These are phyloP conservation scores for Cryptococcus wingfieldii DNA, from an alignment of 1,284 basidiomycete genomes.

Conservation along the genomic window DNA sequence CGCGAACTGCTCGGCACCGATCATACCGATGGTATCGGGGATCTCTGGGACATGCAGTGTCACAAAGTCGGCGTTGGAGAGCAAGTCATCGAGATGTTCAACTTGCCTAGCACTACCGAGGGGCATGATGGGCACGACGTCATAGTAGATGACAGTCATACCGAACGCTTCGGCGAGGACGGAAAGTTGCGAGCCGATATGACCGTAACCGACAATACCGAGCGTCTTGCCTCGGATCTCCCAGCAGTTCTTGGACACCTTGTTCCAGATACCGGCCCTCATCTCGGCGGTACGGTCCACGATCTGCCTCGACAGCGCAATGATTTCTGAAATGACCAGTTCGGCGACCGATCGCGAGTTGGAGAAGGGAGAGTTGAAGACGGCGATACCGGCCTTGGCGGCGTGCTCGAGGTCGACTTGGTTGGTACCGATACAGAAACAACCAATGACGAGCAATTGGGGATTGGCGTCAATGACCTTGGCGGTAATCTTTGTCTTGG, in stretches of 20 bases:
- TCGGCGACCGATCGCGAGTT: conserved; percentile 99
- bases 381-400: conserved; percentile 84
- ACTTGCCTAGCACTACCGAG: conserved; percentile 90
- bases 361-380: conserved; percentile 99
- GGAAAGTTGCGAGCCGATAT: conserved; percentile 96
- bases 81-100: conserved; percentile 72
- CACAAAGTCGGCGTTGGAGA: conserved; percentile 83
- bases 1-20: conserved; percentile 69
- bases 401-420: conserved; percentile 90
- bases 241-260: conserved; percentile 97
- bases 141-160: conserved; percentile 93
- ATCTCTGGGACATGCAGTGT: conserved; percentile 96
- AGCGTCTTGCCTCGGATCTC: conserved; percentile 96
- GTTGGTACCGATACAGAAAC: conserved; percentile 99
- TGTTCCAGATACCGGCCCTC: conserved; percentile 92
- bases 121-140: conserved; percentile 96
- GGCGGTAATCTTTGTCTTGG: conserved; percentile 94
- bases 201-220: conserved; percentile 97
- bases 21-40: conserved; percentile 93
- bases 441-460: conserved; percentile 91
- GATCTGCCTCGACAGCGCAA: conserved; percentile 91
- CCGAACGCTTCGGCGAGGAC: conserved; percentile 96
- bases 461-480: conserved; percentile 79
- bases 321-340: conserved; percentile 90
- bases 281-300: conserved; percentile 86